Evolutionary conservation across 768 basidiomycete genomes (phyloP), one percentile per base, ranked within the genome.

Genomic region (Tylopilus plumbeoviolaceoides): DNA sequence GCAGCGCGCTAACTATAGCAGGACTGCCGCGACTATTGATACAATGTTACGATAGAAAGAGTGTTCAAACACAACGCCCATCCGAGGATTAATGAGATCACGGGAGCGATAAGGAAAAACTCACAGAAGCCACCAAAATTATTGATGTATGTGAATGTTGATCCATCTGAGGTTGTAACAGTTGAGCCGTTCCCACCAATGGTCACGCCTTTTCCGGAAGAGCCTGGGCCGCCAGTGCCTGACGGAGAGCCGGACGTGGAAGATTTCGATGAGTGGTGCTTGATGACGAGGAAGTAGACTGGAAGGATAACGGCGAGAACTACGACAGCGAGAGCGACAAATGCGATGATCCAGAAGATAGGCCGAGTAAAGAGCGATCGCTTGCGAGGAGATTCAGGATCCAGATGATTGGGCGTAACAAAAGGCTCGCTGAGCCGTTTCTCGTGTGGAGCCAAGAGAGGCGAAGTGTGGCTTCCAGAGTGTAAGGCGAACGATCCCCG

Each of bases 81-180:
- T 38, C n/a, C 11, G 18, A 18, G n/a, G 38, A 18, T 9, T 17
- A 23, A 42, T 15, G 42, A 9, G 40, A 31, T 33, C 31, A 41
- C 27, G 27, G 5, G 50, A 36, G 18, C 38, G 10, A 45, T 42
- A 47, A 27, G 50, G 44, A 54, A 30, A 23, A 23, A 50, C 83
- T 78, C 65, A 84, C 85, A 88, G 62, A 78, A 81, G 38, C 87
- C 87, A 31, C 83, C 90, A 64, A 90, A 88, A 18, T 78, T 71
- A 68, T 94, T 95, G 53, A 73, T 75, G 67, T 95, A 95, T 3
- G 76, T 81, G 69, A 93, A 88, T 1, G 78, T 83, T 1, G 80
- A 70, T 1, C 92, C 93, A 63, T 91, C 79, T 3, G 78, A 81
- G 18, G 75, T 73, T 8, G 76, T 81, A 47, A 92, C 71, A 5